phyloP scores from a whole-genome alignment of 2,329 filamentous ascomycete genomes.

The Venturia nashicola region DNA sequence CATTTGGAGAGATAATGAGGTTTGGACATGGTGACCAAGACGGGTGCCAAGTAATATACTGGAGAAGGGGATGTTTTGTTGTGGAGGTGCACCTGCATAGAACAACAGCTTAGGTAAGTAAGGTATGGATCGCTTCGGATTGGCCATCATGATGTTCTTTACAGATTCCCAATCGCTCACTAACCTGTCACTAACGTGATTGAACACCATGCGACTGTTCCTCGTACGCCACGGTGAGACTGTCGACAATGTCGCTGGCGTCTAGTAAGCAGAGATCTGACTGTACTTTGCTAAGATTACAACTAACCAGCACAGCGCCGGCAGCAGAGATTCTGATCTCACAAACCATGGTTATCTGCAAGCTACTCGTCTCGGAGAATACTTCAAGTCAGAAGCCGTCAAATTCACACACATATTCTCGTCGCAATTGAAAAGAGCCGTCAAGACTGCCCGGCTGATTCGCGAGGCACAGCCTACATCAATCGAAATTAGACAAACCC shows the following conservation, averaged over 20 bases:
- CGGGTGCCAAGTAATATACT: no score
- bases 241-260: conserved; percentile 71
- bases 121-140: no score
- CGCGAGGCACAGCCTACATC: conserved; percentile 37
- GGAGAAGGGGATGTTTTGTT: no score
- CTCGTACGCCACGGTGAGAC: conserved; percentile 83
- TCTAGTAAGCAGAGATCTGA: conserved; percentile 45
- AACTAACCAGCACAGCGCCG: conserved; percentile 46
- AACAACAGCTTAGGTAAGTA: no score
- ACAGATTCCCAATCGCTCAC: neutral
- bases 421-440: conserved; percentile 65
- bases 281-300: neutral
- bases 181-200: neutral
- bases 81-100: no score
- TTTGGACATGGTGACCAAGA: no score
- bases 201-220: conserved; percentile 47
- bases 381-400: conserved; percentile 53
- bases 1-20: no score
- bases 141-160: neutral
- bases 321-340: conserved; percentile 65
- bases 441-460: conserved; percentile 57
- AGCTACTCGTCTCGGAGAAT: conserved; percentile 54
- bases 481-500: conserved; percentile 17
- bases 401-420: conserved; percentile 61
- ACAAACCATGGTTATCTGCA: conserved; percentile 76